Evolutionary conservation across 257 asterid genomes (phyloP).

Genomic region (Nicotiana attenuata): DNA sequence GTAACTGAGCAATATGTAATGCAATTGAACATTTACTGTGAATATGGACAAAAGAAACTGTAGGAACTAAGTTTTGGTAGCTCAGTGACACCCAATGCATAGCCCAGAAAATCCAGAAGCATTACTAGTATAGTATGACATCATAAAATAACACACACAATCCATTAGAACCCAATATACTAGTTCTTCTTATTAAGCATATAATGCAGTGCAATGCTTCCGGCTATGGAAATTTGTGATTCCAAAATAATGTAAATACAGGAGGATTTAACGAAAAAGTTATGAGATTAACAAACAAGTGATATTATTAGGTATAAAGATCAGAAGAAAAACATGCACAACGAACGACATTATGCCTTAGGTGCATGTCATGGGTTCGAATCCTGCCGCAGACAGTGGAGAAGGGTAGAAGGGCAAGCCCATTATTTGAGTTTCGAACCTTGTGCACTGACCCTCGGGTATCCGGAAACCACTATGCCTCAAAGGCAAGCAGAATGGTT

Average conservation of each 20-base stretch:
- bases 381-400: no score
- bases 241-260: not conserved
- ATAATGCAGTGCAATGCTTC: not conserved
- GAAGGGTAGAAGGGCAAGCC: no score
- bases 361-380: no score
- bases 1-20: constrained; percentile 13
- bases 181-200: not conserved
- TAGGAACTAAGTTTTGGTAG: not conserved
- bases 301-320: not conserved
- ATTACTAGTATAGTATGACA: not conserved
- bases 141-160: not conserved
- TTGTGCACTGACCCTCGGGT: no score
- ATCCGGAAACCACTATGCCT: not conserved
- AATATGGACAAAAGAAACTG: not conserved
- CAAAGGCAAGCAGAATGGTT: not conserved
- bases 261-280: not conserved
- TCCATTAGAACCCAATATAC: not conserved
- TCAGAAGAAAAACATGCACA: not conserved
- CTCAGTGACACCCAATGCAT: not conserved
- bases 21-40: not conserved
- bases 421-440: no score
- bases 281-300: not conserved
- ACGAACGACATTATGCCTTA: not conserved
- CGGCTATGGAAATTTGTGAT: not conserved
- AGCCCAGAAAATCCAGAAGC: not conserved